phyloP scores from a whole-genome alignment of 768 basidiomycete species.

The Boletus rubescentipes region DNA sequence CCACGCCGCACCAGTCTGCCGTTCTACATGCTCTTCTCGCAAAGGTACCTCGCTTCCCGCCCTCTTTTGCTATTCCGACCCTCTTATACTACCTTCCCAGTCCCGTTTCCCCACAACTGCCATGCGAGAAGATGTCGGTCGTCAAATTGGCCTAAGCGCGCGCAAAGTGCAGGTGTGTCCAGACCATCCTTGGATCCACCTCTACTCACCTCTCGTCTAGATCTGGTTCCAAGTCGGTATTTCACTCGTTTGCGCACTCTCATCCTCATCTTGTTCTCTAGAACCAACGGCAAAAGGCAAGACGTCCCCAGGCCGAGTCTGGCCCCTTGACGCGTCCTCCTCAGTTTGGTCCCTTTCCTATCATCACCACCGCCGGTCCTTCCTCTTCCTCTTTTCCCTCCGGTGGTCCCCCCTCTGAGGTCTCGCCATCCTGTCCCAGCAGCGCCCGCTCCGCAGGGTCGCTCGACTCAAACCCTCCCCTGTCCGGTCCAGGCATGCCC shows the following conservation, averaged over 20 bases:
- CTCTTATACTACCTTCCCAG: constrained; percentile 36
- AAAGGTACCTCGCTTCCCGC: constrained; percentile 51
- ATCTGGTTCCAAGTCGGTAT: constrained; percentile 82
- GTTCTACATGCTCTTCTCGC: constrained; percentile 86
- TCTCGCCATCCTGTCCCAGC: constrained; percentile 12
- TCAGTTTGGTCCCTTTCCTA: constrained; percentile 64
- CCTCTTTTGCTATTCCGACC: not conserved
- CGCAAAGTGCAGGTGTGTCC: constrained; percentile 82
- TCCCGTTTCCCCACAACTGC: constrained; percentile 88
- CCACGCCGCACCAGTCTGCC: constrained; percentile 85
- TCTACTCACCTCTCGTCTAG: constrained; percentile 37
- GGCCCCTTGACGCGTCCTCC: constrained; percentile 52
- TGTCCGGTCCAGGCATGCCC: constrained; percentile 59
- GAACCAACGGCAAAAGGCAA: constrained; percentile 88
- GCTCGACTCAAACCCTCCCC: constrained; percentile 37
- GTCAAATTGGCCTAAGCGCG: constrained; percentile 84
- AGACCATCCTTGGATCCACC: constrained; percentile 2
- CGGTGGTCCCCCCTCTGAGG: constrained; percentile 7
- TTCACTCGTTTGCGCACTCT: not conserved
- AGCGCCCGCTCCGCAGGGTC: constrained; percentile 25
- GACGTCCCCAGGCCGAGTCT: constrained; percentile 67
- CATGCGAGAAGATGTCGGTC: constrained; percentile 84
- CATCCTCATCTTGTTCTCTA: constrained; percentile 29
- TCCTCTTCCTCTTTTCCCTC: constrained; percentile 16
- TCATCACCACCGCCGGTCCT: constrained; percentile 36